A percentile compares a stretch with the other conserved stretches of the same genome.
Evolutionary conservation across 768 basidiomycete genomes (phyloP).

Genomic region (Serpula lacrymans): DNA sequence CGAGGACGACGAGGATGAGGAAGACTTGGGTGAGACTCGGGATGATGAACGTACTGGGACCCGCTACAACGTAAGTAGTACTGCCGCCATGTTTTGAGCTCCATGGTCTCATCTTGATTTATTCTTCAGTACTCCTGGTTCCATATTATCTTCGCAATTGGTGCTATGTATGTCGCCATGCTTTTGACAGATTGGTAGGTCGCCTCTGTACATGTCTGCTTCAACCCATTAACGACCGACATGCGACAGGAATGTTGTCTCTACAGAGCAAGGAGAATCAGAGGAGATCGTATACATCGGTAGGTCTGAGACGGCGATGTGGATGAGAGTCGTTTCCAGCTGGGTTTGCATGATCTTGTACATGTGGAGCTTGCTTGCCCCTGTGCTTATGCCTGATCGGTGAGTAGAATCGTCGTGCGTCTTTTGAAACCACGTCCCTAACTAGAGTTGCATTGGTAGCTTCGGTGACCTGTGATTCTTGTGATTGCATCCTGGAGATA

Average conservation of each 20-base stretch:
- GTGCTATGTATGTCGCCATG: conserved; percentile 97
- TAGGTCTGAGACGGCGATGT: conserved; percentile 95
- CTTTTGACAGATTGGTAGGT: conserved; percentile 94
- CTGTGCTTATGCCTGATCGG: conserved; percentile 88
- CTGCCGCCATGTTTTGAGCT: not conserved
- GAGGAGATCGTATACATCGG: conserved; percentile 86
- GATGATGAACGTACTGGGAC: conserved; percentile 95
- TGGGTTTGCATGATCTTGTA: conserved; percentile 91
- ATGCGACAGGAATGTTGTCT: conserved; percentile 65
- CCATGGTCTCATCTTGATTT: conserved; percentile 8
- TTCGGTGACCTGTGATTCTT: too few species aligned
- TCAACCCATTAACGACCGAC: conserved; percentile 1
- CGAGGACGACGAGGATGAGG: conserved; percentile 67
- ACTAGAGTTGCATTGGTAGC: too few species aligned
- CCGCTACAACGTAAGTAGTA: conserved; percentile 78
- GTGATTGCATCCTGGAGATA: too few species aligned
- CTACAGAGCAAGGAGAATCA: conserved; percentile 52
- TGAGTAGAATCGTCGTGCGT: conserved; percentile 42
- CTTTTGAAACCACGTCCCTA: too few species aligned
- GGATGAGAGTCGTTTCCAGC: conserved; percentile 96
- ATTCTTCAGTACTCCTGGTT: conserved; percentile 89
- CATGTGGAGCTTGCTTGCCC: conserved; percentile 85
- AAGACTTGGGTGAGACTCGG: conserved; percentile 64
- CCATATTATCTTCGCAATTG: conserved; percentile 95
- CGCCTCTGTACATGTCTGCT: conserved; percentile 1